Evolutionary conservation across 192 early-diverging fungal species (phyloP).

Genomic region (Coemansia sp.): DNA sequence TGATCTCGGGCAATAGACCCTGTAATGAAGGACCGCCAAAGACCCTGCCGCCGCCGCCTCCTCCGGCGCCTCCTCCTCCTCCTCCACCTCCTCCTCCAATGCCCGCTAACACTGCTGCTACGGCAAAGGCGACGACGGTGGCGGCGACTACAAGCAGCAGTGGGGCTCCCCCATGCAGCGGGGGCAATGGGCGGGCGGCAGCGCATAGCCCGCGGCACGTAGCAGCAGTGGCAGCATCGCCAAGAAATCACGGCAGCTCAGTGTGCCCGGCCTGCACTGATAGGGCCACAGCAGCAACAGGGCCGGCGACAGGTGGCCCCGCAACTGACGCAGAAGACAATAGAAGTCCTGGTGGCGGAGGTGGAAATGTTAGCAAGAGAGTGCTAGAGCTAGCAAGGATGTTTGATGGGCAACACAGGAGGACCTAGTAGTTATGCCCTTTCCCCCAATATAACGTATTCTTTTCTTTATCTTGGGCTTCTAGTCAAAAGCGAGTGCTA

Average conservation of each 20-base stretch:
- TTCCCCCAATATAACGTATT: neutral
- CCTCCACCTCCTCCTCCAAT: conserved; percentile 1
- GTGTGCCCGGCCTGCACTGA: conserved; percentile 12
- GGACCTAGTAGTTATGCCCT: neutral
- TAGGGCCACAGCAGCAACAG: neutral
- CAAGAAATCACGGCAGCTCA: neutral
- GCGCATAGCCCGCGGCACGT: neutral
- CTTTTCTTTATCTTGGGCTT: too few relatives aligned
- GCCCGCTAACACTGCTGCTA: neutral
- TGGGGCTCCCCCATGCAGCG: neutral
- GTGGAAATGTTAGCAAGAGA: conserved; percentile 8
- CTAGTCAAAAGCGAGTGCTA: too few relatives aligned
- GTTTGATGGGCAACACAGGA: conserved; percentile 32
- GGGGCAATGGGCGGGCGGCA: neutral
- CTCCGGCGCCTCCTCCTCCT: neutral
- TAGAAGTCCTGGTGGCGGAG: neutral
- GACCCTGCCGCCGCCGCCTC: conserved; percentile 6
- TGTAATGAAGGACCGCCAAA: neutral
- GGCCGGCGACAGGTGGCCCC: neutral
- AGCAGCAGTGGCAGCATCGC: neutral
- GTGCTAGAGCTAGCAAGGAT: conserved; percentile 40
- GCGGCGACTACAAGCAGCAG: neutral
- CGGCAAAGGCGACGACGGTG: neutral
- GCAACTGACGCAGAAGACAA: neutral
- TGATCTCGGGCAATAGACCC: neutral